Evolutionary conservation across 495 filamentous ascomycete species (phyloP).

Genomic region (Aspergillus incahuasiensis): DNA sequence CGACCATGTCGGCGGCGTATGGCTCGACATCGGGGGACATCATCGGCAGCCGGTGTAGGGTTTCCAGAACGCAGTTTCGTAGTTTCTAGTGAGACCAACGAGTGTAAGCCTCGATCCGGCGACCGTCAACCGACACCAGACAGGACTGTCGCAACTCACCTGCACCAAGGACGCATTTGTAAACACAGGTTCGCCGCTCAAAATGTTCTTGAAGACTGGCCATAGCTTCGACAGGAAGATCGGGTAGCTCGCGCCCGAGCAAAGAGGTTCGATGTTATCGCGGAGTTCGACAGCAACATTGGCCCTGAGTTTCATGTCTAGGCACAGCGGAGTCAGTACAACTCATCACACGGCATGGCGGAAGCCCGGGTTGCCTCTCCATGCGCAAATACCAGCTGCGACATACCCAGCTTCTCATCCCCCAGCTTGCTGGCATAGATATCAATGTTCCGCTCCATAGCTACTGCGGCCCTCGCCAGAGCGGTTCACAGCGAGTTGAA

Average conservation of each 20-base stretch:
- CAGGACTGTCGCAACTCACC: slow-evolving; percentile 36
- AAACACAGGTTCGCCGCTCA: slow-evolving; percentile 86
- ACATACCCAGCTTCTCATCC: slow-evolving; percentile 56
- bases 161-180: slow-evolving; percentile 82
- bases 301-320: slow-evolving; percentile 71
- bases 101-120: slow-evolving; percentile 10
- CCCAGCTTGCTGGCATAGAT: slow-evolving; percentile 56
- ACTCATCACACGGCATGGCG: neutral
- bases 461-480: slow-evolving; percentile 22
- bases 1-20: slow-evolving; percentile 79
- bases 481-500: slow-evolving; percentile 22
- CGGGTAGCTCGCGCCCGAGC: slow-evolving; percentile 60
- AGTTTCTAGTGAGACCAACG: slow-evolving; percentile 58
- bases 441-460: slow-evolving; percentile 54
- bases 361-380: neutral
- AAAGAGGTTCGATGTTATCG: slow-evolving; percentile 76
- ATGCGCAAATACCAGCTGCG: neutral
- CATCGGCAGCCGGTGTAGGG: slow-evolving; percentile 85
- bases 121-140: neutral
- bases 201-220: slow-evolving; percentile 80
- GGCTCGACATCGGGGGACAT: slow-evolving; percentile 77
- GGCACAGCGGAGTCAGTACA: slow-evolving; percentile 12
- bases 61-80: slow-evolving; percentile 88
- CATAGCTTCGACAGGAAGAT: slow-evolving; percentile 79
- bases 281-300: slow-evolving; percentile 75